Evolutionary conservation across 352 stramenopile species (phyloP), one percentile per base, ranked within the genome.

Genomic region (Globisporangium paroecandrum): DNA sequence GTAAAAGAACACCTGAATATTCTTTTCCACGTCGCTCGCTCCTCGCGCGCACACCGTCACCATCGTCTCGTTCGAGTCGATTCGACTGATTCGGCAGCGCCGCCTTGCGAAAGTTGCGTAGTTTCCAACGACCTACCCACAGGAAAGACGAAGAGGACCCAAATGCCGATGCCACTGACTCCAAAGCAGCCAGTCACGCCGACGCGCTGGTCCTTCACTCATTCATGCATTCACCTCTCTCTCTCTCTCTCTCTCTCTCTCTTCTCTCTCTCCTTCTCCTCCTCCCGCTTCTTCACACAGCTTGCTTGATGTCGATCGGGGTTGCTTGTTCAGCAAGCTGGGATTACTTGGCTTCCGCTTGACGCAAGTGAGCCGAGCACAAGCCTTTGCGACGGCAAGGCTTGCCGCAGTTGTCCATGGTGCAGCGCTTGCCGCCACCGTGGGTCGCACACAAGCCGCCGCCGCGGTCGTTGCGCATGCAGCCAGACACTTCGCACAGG

Each of bases 381-480:
- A 94, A 73, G 20, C 86, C 82, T 75, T 94, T 91, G 66, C 87
- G 83, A 65, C 88, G 83, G 73, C 85, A 94, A 24, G 88, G 85
- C 73, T 91, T 91, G 43, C 64, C 70, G 77, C 89, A 97, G 41
- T 75, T 78, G 10, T 79, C 75, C 32, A 88, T 68, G 13, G 71
- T 71, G 76, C 89, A 97, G 66, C 89, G 87, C 73, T 92, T 94
- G 64, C 89, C 89, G 34, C 89, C 89, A 22, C 89, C 89, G 67
- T 97, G 89, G 20, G 79, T 89, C 22, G 87, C 82, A 32, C 82
- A 90, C 54, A 85, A 66, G 25, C 89, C 89, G 76, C 87, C 84
- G 55, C 89, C 89, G 62, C 89, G 89, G 71, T 95, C 87, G 71
- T 95, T 94, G 54, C 85, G 83, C 75, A 87, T 93, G 80, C 89